phyloP scores from a whole-genome alignment of 306 rosid species.

The Medicago lupulina region DNA sequence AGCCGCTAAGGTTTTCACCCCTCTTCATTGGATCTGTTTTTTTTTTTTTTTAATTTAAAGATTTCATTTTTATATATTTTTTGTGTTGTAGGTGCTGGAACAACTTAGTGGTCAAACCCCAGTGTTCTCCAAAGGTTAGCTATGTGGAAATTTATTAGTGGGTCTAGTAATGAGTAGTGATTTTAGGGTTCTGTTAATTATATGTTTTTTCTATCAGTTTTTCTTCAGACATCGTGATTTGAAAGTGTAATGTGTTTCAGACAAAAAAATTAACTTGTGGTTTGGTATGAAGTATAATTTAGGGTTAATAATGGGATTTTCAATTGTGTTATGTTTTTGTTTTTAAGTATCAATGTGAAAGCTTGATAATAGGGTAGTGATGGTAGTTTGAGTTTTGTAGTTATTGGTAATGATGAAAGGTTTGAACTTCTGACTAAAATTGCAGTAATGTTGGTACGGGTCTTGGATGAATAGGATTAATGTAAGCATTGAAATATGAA shows the following conservation, averaged over 20 bases:
- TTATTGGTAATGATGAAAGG: background rate
- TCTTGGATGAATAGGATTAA: background rate
- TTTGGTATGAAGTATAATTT: background rate
- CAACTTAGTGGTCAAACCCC: constrained; percentile 83
- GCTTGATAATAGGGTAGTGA: background rate
- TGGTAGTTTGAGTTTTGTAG: background rate
- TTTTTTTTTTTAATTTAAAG: background rate
- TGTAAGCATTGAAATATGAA: background rate
- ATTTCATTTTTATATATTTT: background rate
- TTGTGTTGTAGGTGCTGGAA: constrained; percentile 63
- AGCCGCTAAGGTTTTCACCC: constrained; percentile 64
- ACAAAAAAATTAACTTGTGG: background rate
- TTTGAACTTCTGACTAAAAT: background rate
- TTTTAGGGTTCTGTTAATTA: background rate
- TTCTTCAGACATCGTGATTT: background rate
- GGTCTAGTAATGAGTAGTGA: background rate
- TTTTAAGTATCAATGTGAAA: background rate
- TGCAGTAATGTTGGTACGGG: background rate
- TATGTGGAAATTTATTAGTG: background rate
- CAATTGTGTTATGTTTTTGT: background rate
- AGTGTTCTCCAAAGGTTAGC: constrained; percentile 67
- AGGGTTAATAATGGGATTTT: background rate
- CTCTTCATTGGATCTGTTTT: background rate
- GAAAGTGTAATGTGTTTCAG: background rate
- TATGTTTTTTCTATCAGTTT: background rate